A percentile compares a stretch with the other conserved stretches of the same genome.
These are phyloP conservation scores for Globisporangium acanthophoron DNA, from an alignment of 352 stramenopile species.

Conservation along the genomic window DNA sequence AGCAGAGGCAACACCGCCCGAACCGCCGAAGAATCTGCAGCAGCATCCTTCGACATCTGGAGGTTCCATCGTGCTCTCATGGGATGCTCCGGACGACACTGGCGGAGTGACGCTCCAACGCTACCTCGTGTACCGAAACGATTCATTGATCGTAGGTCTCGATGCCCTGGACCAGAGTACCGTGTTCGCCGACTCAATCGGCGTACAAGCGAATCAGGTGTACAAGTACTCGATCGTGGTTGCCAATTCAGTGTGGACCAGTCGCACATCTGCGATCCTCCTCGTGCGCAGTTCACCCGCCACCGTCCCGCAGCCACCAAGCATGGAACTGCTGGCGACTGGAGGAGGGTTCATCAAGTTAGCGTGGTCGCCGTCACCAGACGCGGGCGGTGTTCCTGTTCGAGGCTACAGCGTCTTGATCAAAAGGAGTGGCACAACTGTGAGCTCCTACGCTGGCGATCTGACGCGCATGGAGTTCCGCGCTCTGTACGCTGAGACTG, in stretches of 20 bases:
- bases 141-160: conserved; percentile 7
- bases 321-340: conserved; percentile 12
- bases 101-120: conserved; percentile 30
- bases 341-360: conserved; percentile 23
- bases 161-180: background rate
- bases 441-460: conserved; percentile 18
- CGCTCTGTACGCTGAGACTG: conserved; percentile 26
- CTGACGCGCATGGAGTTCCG: conserved; percentile 12
- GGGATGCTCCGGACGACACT: conserved; percentile 31
- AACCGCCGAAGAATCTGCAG: conserved; percentile 23
- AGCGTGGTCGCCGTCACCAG: conserved; percentile 14
- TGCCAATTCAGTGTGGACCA: conserved; percentile 17
- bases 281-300: conserved; percentile 13
- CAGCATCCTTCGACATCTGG: conserved; percentile 28
- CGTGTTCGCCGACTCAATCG: conserved; percentile 24
- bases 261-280: conserved; percentile 9
- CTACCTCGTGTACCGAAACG: conserved; percentile 39
- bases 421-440: conserved; percentile 2
- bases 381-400: conserved; percentile 29
- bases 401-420: conserved; percentile 18
- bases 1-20: conserved; percentile 19
- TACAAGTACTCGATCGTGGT: conserved; percentile 44
- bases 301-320: conserved; percentile 16
- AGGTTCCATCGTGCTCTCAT: conserved; percentile 29
- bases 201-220: conserved; percentile 16